A percentile compares a stretch with the other conserved stretches of the same genome.
phyloP scores from a whole-genome alignment of 768 basidiomycete genomes.

The Paxillus ammoniavirescens region DNA sequence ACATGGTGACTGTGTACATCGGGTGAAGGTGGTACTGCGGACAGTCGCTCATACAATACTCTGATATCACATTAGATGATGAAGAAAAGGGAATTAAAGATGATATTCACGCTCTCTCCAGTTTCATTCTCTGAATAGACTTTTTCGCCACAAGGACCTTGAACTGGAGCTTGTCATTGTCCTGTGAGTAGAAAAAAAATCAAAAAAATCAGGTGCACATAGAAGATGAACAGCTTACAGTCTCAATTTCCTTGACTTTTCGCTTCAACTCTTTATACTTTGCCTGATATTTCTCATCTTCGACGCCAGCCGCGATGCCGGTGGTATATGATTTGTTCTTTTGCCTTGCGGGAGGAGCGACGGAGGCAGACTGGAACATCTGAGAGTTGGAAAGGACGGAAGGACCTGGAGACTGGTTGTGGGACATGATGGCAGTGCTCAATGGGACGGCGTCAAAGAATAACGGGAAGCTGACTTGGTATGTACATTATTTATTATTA shows the following conservation, averaged over 20 bases:
- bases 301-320: conserved; percentile 75
- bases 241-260: conserved; percentile 86
- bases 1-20: conserved; percentile 42
- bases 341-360: conserved; percentile 39
- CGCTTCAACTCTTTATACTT: conserved; percentile 88
- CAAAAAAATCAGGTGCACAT: conserved; percentile 4
- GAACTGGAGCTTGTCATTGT: conserved; percentile 85
- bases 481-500: conserved; percentile 29
- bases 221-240: conserved; percentile 44
- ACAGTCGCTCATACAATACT: conserved; percentile 77
- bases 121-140: conserved; percentile 81
- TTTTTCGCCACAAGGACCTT: conserved; percentile 78
- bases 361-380: conserved; percentile 31
- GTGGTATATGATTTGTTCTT: conserved; percentile 49
- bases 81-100: conserved; percentile 17
- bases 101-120: conserved; percentile 79
- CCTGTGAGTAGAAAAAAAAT: conserved; percentile 41
- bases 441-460: conserved; percentile 29
- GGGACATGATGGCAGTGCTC: conserved; percentile 61
- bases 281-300: conserved; percentile 82
- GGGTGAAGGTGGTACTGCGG: conserved; percentile 57
- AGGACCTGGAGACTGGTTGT: conserved; percentile 56
- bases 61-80: conserved; percentile 37
- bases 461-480: conserved; percentile 28
- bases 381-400: conserved; percentile 41